A percentile compares a stretch with the other conserved stretches of the same genome.
These are phyloP conservation scores for Hydnomerulius pinastri DNA, from an alignment of 768 basidiomycete species.

Conservation along the genomic window DNA sequence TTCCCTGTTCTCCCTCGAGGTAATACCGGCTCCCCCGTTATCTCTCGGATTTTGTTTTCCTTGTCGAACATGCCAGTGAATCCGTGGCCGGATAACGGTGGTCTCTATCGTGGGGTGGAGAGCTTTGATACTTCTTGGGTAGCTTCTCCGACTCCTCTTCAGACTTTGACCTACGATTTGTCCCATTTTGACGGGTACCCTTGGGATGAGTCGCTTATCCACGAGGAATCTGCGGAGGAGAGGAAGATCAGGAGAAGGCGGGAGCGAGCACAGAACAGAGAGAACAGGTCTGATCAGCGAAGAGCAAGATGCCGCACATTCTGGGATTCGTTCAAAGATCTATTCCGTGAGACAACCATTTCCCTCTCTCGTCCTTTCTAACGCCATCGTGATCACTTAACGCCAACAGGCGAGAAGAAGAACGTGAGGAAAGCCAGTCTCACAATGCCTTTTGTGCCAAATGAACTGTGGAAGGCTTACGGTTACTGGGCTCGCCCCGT, in stretches of 20 bases:
- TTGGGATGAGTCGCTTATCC: not conserved
- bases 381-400: not conserved
- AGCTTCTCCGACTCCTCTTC: no score
- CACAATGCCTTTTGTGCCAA: slow-evolving; percentile 25
- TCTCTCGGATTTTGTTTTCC: not conserved
- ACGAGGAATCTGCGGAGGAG: slow-evolving; percentile 6
- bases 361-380: not conserved
- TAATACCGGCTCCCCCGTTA: not conserved
- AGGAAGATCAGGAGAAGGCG: slow-evolving; percentile 3
- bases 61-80: not conserved
- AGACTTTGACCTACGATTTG: not conserved
- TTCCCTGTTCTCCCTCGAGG: not conserved
- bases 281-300: not conserved
- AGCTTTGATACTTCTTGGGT: not conserved
- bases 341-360: slow-evolving; percentile 6
- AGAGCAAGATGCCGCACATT: not conserved
- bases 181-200: slow-evolving; percentile 7
- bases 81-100: not conserved
- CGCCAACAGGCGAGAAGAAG: not conserved
- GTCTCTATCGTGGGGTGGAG: not conserved
- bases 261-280: not conserved
- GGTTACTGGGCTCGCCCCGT: slow-evolving; percentile 55
- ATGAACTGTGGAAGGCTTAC: slow-evolving; percentile 54
- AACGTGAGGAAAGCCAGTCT: slow-evolving; percentile 4
- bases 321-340: slow-evolving; percentile 4